These are phyloP conservation scores for Fremontodendron californicum DNA, from an alignment of 345 rosid genomes.

Conservation along the genomic window DNA sequence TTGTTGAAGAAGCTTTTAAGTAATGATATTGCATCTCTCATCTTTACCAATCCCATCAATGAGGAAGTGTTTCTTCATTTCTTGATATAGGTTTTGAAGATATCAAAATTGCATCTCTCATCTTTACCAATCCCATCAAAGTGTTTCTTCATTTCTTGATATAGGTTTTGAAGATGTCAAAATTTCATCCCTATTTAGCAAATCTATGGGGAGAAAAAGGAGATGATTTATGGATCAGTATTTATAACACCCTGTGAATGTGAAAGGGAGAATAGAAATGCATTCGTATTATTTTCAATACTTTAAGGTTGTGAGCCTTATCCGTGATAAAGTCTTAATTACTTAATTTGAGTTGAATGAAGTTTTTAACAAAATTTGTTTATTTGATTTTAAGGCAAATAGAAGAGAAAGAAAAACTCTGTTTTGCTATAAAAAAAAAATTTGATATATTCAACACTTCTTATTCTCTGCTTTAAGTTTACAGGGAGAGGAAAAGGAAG, in stretches of 20 bases:
- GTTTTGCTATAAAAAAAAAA: no score
- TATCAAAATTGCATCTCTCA: no score
- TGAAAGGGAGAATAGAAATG: not conserved
- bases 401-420: not conserved
- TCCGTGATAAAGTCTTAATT: no score
- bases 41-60: not conserved
- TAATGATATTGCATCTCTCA: not conserved
- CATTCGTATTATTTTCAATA: not conserved
- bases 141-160: not conserved
- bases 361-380: not conserved
- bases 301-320: no score
- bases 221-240: not conserved
- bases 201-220: not conserved
- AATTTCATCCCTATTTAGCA: not conserved
- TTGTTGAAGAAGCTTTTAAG: not conserved
- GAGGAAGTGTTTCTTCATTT: not conserved
- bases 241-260: not conserved
- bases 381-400: not conserved
- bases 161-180: not conserved
- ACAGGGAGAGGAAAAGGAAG: not conserved
- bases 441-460: not conserved
- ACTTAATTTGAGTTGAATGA: not conserved
- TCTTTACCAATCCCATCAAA: not conserved
- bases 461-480: not conserved
- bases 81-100: not conserved